phyloP scores from a whole-genome alignment of 768 basidiomycete species.

The Agaricus blazei region DNA sequence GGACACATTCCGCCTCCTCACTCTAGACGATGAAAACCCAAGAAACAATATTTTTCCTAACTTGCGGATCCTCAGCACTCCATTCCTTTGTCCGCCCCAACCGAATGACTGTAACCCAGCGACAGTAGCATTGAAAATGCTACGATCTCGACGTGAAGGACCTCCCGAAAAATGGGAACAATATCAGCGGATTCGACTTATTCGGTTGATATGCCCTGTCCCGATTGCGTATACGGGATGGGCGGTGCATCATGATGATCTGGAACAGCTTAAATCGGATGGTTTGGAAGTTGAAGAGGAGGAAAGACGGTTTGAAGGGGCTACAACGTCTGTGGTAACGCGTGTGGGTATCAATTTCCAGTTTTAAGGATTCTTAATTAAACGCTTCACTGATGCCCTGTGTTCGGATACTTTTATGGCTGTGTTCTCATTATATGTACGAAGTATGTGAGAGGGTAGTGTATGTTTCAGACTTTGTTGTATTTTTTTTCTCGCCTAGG shows the following conservation, averaged over 20 bases:
- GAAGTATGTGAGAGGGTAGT: no score
- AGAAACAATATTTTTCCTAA: not conserved
- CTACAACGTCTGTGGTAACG: no score
- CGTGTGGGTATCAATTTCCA: no score
- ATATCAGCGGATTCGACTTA: not conserved
- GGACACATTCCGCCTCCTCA: not conserved
- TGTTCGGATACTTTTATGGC: no score
- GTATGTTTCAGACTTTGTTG: no score
- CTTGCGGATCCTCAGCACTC: not conserved
- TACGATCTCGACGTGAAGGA: not conserved
- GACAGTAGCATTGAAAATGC: not conserved
- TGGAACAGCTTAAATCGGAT: not conserved
- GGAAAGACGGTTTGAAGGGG: not conserved
- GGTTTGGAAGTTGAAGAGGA: not conserved
- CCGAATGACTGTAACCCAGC: not conserved
- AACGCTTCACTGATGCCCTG: no score
- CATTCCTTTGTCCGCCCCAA: not conserved
- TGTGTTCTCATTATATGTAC: no score
- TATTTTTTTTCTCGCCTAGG: no score
- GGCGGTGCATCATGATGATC: not conserved
- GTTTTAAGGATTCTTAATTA: no score
- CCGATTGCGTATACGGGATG: not conserved
- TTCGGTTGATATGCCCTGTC: not conserved
- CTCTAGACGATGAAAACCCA: not conserved
- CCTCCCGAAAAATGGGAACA: not conserved